phyloP scores from a whole-genome alignment of 768 basidiomycete genomes.

The Clathrus columnatus region DNA sequence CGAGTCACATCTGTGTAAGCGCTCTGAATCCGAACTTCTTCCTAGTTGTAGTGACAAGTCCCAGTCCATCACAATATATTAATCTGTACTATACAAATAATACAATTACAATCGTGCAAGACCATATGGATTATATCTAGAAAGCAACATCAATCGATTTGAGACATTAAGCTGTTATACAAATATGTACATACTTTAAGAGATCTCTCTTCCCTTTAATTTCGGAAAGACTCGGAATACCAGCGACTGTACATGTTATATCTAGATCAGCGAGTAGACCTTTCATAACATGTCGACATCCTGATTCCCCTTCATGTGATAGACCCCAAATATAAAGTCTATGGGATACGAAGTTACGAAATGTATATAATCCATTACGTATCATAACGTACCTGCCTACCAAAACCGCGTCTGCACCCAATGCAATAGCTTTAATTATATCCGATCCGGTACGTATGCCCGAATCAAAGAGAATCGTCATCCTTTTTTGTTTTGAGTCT shows the following conservation, averaged over 20 bases:
- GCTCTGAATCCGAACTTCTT: too few species aligned
- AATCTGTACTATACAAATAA: too few species aligned
- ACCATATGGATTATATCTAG: too few species aligned
- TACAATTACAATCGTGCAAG: too few species aligned
- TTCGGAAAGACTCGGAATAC: conserved; percentile 21
- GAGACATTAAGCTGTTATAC: conserved; percentile 11
- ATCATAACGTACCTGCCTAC: conserved; percentile 34
- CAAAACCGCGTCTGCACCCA: conserved; percentile 45
- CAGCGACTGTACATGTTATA: conserved; percentile 36
- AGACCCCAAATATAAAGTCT: conserved; percentile 41
- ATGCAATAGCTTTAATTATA: conserved; percentile 48
- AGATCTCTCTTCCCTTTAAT: conserved; percentile 10
- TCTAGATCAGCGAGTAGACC: conserved; percentile 39
- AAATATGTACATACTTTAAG: conserved; percentile 20
- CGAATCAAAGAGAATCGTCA: conserved; percentile 47
- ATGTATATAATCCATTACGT: background rate
- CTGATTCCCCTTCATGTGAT: conserved; percentile 41
- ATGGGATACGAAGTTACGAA: background rate
- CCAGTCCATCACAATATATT: too few species aligned
- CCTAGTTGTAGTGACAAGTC: too few species aligned
- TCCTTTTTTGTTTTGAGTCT: conserved; percentile 29
- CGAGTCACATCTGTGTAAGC: too few species aligned
- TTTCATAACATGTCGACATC: conserved; percentile 47
- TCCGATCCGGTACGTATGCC: conserved; percentile 43
- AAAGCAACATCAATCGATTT: conserved; percentile 24